Percentiles rank a stretch among this genome's conserved stretches.
These are phyloP conservation scores for Moesziomyces globuligerus DNA, from an alignment of 1,284 basidiomycete genomes.

Conservation along the genomic window DNA sequence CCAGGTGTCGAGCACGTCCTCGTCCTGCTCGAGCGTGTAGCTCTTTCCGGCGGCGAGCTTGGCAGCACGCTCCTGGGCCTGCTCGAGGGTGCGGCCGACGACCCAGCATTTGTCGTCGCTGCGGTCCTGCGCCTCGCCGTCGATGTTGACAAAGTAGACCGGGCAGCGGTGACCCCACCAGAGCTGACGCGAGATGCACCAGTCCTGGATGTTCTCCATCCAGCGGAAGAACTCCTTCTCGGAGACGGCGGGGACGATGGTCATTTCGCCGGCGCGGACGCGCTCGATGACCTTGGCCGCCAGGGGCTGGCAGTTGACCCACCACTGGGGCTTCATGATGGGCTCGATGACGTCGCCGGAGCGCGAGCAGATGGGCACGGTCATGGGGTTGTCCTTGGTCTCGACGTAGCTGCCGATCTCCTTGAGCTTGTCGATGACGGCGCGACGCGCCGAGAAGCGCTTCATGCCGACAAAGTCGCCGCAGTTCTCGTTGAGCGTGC, in stretches of 20 bases:
- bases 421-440: slow-evolving; percentile 85
- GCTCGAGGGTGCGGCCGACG: slow-evolving; percentile 81
- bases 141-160: slow-evolving; percentile 89
- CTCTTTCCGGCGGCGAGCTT: slow-evolving; percentile 76
- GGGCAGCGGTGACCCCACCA: slow-evolving; percentile 99
- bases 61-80: slow-evolving; percentile 82
- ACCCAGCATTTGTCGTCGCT: slow-evolving; percentile 74
- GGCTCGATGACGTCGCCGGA: slow-evolving; percentile 93
- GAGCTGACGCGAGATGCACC: slow-evolving; percentile 98
- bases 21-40: slow-evolving; percentile 90
- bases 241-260: slow-evolving; percentile 82
- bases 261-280: slow-evolving; percentile 72
- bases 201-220: slow-evolving; percentile 96
- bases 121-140: slow-evolving; percentile 78
- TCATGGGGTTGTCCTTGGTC: slow-evolving; percentile 77
- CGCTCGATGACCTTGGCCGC: slow-evolving; percentile 79
- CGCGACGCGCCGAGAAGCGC: slow-evolving; percentile 90
- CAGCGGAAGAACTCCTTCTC: slow-evolving; percentile 97
- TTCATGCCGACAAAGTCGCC: slow-evolving; percentile 80
- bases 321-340: slow-evolving; percentile 98
- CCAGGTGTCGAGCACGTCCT: slow-evolving; percentile 99
- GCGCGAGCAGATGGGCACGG: slow-evolving; percentile 64
- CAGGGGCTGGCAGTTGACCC: slow-evolving; percentile 92
- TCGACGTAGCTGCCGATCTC: slow-evolving; percentile 88
- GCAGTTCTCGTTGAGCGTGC: slow-evolving; percentile 91